Percentiles rank a stretch among this genome's conserved stretches.
Evolutionary conservation across 2,329 filamentous ascomycete species (phyloP).

Genomic region (Hypoxylon sp.): DNA sequence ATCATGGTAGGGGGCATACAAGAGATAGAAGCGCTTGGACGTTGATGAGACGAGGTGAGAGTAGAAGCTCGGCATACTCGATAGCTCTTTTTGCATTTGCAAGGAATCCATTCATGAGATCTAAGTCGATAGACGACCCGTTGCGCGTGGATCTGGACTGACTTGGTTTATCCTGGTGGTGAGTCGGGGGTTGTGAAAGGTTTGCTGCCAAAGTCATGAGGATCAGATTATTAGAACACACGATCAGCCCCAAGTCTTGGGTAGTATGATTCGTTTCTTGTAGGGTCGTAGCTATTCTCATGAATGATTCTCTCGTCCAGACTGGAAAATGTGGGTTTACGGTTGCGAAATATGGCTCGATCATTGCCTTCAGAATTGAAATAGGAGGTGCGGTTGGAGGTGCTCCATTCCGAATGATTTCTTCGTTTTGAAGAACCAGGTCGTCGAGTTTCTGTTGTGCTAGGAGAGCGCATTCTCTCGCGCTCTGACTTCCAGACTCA

Average conservation of each 20-base stretch:
- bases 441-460: slow-evolving; percentile 19
- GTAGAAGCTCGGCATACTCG: slow-evolving; percentile 18
- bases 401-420: slow-evolving; percentile 4
- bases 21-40: slow-evolving; percentile 32
- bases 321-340: slow-evolving; percentile 30
- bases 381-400: slow-evolving; percentile 26
- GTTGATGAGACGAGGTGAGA: slow-evolving; percentile 23
- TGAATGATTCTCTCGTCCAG: slow-evolving; percentile 23
- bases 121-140: slow-evolving; percentile 26
- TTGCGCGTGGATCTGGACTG: slow-evolving; percentile 3
- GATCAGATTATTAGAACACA: slow-evolving; percentile 31
- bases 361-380: slow-evolving; percentile 24
- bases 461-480: slow-evolving; percentile 15
- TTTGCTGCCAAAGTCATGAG: slow-evolving; percentile 27
- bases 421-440: slow-evolving; percentile 17
- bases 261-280: slow-evolving; percentile 6
- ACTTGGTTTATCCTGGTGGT: slow-evolving; percentile 9
- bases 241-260: slow-evolving; percentile 17
- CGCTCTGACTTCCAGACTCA: slow-evolving; percentile 1
- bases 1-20: slow-evolving; percentile 2
- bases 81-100: slow-evolving; percentile 29
- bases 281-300: not conserved
- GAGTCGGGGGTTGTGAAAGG: slow-evolving; percentile 6
- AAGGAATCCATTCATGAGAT: slow-evolving; percentile 27
- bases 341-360: slow-evolving; percentile 27